Evolutionary conservation across 768 basidiomycete genomes (phyloP).

Genomic region (Pleurotus ostreatus): DNA sequence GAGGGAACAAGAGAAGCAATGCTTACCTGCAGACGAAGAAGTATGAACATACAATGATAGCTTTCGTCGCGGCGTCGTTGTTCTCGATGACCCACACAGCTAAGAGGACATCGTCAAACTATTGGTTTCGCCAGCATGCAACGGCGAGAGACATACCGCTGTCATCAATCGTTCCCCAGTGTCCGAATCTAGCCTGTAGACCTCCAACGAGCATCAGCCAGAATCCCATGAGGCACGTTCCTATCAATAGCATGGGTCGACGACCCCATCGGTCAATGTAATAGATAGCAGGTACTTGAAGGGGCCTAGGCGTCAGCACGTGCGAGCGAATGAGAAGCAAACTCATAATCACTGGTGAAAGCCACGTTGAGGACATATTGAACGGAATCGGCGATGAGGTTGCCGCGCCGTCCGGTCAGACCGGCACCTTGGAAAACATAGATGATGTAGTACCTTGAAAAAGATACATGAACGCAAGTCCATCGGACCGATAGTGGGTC

Average conservation of each 20-base stretch:
- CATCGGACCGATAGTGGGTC: neutral
- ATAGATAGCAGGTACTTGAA: slow-evolving; percentile 45
- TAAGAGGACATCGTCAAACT: neutral
- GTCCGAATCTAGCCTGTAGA: slow-evolving; percentile 63
- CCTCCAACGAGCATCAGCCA: slow-evolving; percentile 77
- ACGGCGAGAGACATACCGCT: slow-evolving; percentile 19
- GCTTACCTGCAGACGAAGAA: slow-evolving; percentile 60
- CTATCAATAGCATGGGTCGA: slow-evolving; percentile 67
- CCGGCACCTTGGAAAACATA: slow-evolving; percentile 79
- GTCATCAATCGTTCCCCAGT: slow-evolving; percentile 49
- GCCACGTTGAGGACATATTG: slow-evolving; percentile 55
- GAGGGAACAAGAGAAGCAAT: neutral
- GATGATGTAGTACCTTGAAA: slow-evolving; percentile 52
- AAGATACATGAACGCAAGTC: too few species aligned
- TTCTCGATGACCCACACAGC: slow-evolving; percentile 49
- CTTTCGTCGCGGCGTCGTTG: slow-evolving; percentile 56
- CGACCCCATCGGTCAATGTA: slow-evolving; percentile 82
- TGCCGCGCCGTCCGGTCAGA: slow-evolving; percentile 67
- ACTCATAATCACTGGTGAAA: slow-evolving; percentile 26
- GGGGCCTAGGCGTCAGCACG: slow-evolving; percentile 26
- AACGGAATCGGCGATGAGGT: slow-evolving; percentile 69
- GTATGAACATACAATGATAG: slow-evolving; percentile 75
- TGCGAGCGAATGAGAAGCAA: slow-evolving; percentile 33
- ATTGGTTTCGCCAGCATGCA: neutral
- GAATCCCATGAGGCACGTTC: slow-evolving; percentile 67